Evolutionary conservation across 306 rosid genomes (phyloP).

Genomic region (Arachis stenosperma): DNA sequence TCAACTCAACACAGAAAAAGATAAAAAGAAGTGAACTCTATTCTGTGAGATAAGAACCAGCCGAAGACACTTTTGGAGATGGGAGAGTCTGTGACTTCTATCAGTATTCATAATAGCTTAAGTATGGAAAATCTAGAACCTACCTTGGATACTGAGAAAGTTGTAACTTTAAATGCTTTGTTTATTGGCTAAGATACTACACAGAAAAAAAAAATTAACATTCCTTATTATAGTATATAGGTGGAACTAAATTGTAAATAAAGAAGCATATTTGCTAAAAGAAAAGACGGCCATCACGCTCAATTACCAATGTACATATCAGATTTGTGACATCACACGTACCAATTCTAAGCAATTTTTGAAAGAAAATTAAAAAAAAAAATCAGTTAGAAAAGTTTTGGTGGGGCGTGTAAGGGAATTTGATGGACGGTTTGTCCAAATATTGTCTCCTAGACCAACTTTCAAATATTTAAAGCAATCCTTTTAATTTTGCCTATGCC

Average conservation of each 20-base stretch:
- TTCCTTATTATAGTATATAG: too few species aligned
- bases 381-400: neutral
- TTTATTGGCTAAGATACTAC: conserved; percentile 4
- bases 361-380: neutral
- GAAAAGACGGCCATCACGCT: too few species aligned
- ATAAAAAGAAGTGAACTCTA: conserved; percentile 48
- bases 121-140: conserved; percentile 44
- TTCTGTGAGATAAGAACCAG: conserved; percentile 29
- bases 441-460: neutral
- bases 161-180: conserved; percentile 49
- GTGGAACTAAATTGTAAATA: too few species aligned
- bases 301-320: too few species aligned
- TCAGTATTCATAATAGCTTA: conserved; percentile 39
- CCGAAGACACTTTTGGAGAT: conserved; percentile 38
- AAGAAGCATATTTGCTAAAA: too few species aligned
- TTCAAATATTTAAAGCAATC: conserved; percentile 17
- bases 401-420: conserved; percentile 9
- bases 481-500: conserved; percentile 20
- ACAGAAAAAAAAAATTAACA: neutral
- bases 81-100: conserved; percentile 1
- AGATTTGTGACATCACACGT: too few species aligned
- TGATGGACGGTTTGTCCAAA: conserved; percentile 3
- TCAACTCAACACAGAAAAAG: conserved; percentile 35
- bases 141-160: conserved; percentile 50
- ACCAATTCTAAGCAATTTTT: neutral